Base-by-base conservation (phyloP, 495 filamentous ascomycete species). In the Neurospora cerealis region DNA sequence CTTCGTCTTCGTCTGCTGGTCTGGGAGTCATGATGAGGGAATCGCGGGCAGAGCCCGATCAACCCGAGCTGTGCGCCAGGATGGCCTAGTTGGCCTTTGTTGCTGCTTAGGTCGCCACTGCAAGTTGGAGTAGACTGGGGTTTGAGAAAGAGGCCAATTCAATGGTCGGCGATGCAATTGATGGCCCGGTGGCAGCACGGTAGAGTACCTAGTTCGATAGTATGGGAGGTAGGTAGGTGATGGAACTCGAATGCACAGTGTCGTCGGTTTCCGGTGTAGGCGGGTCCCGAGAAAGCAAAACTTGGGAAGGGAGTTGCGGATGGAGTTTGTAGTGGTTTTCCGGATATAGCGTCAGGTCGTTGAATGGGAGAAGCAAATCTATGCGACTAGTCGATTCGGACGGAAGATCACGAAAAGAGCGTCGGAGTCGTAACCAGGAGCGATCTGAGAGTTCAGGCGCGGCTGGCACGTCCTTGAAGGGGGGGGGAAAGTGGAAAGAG, bases 11-110 rank as follows among this genome's bases (percentile, higher is more conserved):
- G 80, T 79, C 69, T 79, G 76, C 69, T 75, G 75, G 34, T 69
- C 71, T 69, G 66, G 83, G 79, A 54, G 82, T 79, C 85, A 88
- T 87, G 42, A 77, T 81, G 76, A 74, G 78, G 73, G 78, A 78
- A 77, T 82, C 75, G 80, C 84, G 84, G 85, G 86, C 85, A 82
- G 75, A 77, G 85, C 85, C 85, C 85, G 85, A 83, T 85, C 80
- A 82, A 73, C 82, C 80, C 81, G 74, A 76, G 78, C 76, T 78
- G 76, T 80, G 77, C 83, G 82, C 84, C 85, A 86, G 84, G 79
- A 76, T 79, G 79, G 80, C 79, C 84, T 75, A 72, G 69, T 39
- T 72, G 77, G 83, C 78, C 83, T 79, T 72, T 40, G 77, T 78
- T 74, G 76, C 72, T 78, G 66, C 13, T 69, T 77, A 73, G 66